Evolutionary conservation across 495 filamentous ascomycete genomes (phyloP), one percentile per base, ranked within the genome.

Genomic region (Letharia columbiana): DNA sequence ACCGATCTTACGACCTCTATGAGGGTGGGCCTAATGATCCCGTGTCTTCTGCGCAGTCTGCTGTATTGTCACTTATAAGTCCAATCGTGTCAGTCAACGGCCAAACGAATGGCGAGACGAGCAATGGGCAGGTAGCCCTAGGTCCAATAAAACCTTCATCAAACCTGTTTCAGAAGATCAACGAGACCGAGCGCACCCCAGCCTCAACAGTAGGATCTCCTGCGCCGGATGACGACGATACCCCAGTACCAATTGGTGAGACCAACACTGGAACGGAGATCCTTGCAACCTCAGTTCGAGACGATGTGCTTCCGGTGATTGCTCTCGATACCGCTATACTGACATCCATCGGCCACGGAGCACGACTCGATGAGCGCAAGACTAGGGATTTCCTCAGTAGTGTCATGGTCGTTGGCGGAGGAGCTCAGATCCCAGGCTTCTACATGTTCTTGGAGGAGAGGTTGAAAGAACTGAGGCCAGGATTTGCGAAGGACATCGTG

Each of bases 371-470:
- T 71, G 95, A 98, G 62, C 92, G 92, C 75, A 95, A 94, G 75
- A 86, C 92, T 68, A 84, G 89, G 28, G 95, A 98, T 71, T 91
- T 95, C 76, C 80, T 96, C 39, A 91, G 91, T 33, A 89, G 90
- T 47, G 96, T 98, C 79, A 97, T 98, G 91, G 85, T 97, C 4
- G 84, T 97, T 60, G 94, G 94, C 58, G 94, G 94, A 31, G 95
- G 91, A 11, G 87, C 89, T 61, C 87, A 92, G 80, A 87, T 88
- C 0, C 84, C 84, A 3, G 84, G 87, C 13, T 88, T 98, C 69
- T 85, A 87, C 49, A 74, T 84, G 3, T 89, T 86, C 69, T 80
- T 98, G 7, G 92, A 98, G 77, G 89, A 93, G 73, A 84, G 84
- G 67, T 79, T 98, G 60, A 86, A 89, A 69, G 75, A 76, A 59